These are phyloP conservation scores for Huiozyma naganishii DNA, from an alignment of 805 yeast species.

Conservation along the genomic window DNA sequence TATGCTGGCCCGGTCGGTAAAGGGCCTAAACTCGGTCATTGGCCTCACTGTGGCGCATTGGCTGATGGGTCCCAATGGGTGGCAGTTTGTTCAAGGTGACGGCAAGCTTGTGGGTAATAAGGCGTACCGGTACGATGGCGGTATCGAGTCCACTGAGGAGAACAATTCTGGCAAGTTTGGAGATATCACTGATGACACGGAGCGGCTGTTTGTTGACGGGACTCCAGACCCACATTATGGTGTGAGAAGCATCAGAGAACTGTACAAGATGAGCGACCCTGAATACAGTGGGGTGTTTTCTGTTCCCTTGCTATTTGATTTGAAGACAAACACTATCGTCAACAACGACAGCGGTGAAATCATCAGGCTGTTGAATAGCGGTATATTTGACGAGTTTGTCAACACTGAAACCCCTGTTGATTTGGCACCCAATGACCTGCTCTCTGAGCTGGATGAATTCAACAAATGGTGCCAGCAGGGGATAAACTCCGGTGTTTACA, in stretches of 20 bases:
- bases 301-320: conserved; percentile 91
- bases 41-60: conserved; percentile 78
- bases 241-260: conserved; percentile 47
- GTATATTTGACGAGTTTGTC: conserved; percentile 39
- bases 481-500: conserved; percentile 90
- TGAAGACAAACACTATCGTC: conserved; percentile 69
- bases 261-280: conserved; percentile 67
- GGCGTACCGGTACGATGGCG: conserved; percentile 13
- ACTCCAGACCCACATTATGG: conserved; percentile 54
- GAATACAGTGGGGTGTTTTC: conserved; percentile 75
- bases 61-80: conserved; percentile 77
- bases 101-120: conserved; percentile 7
- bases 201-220: conserved; percentile 24
- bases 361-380: conserved; percentile 69
- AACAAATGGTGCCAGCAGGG: conserved; percentile 77
- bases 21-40: conserved; percentile 55
- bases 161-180: conserved; percentile 11
- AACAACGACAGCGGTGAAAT: conserved; percentile 88
- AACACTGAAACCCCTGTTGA: conserved; percentile 32
- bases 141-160: conserved; percentile 7
- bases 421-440: conserved; percentile 49
- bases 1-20: conserved; percentile 56
- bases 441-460: conserved; percentile 54
- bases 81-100: conserved; percentile 48
- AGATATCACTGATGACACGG: conserved; percentile 10